Base-by-base conservation (phyloP, 306 rosid genomes). In the Canavalia ensiformis region DNA sequence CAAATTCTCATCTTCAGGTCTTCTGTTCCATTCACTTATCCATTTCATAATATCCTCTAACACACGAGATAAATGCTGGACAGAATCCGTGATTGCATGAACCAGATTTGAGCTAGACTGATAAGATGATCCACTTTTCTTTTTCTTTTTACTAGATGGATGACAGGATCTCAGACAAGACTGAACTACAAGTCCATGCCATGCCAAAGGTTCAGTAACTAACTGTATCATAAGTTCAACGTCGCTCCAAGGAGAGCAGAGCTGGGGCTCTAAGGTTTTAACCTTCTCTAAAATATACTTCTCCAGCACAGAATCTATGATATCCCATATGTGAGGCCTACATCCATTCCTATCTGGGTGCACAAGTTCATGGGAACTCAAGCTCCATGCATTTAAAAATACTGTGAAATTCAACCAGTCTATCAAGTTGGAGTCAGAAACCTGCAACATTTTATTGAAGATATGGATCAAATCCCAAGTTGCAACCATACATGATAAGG, bases 401-500 rank as follows among this genome's bases (percentile, higher is more conserved):
- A 96, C 95, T 30, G 88, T 86, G 81, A 96, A 96, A 84, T 84
- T 96, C 78, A 96, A 82, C 98, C 99, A 96, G 85, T 92, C 95
- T 18, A 92, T 87, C 91, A 92, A 88, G 90, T 92, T 85, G 29
- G 86, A 51, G 79, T 90, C 90, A 68, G 92, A 85, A 72, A 84
- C 93, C 99, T 96, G 93, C 82, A 81, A 81, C 50, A 70, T 70
- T 73, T 39, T 76, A 49, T 73, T 30, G n/a, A 74, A 47, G 62
- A 41, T 37, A 74, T 41, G 68, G 71, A 81, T 74, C 52, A 82
- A 77, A 46, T 69, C 66, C 45, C 18, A 42, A 60, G 50, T 55
- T 68, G 59, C 52, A 84, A 65, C 56, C 59, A 29, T 11, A 7
- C 2, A 46, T 10, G 51, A 56, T 13, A 56, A 13, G 72, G 13